Evolutionary conservation across 768 basidiomycete species (phyloP), one percentile per base, ranked within the genome.

Genomic region (Sistotremastrum niveocremeum): DNA sequence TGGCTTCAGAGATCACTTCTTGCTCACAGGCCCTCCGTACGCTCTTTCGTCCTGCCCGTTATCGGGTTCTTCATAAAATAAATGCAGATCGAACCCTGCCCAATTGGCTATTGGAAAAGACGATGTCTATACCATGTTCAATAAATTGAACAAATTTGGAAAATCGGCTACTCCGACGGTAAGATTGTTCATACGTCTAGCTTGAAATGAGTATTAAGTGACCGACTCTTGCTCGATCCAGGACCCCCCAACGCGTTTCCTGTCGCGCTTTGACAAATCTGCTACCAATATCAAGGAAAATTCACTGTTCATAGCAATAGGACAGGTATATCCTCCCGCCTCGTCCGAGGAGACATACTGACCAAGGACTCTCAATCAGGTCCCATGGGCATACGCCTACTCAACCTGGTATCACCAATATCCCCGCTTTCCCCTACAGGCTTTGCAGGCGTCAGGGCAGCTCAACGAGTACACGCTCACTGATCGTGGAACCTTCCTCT

Each of bases 361-460:
- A 30, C 40, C 20, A 38, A 39, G 35, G 31, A 38, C 10, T 32
- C 9, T 51, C 38, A 37, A 30, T 9, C 38, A 76, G 72, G 66
- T 76, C 4, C 76, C 76, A 2, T 77, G 74, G 76, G 74, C 65
- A 5, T 58, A 62, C 37, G 55, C 63, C 7, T 72, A 73, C 51
- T 73, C 73, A 3, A 69, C 63, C 29, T 78, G 74, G 74, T 78
- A 77, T 52, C 75, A 77, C 52, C 70, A 76, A 53, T 76, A 74
- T 55, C 65, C 72, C 2, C 65, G 62, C 1, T 77, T 72, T 57
- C 75, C 74, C 0, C 53, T 69, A 1, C 63, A 74, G 56, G 71
- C 73, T 0, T 58, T 77, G 7, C 51, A 57, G 12, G 72, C 71
- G 1, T 72, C 76, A 1, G 62, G 73, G 2, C 50, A 64, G 4